Percentiles rank a stretch among this genome's conserved stretches.
phyloP scores from a whole-genome alignment of 2,329 filamentous ascomycete species.

The Sporothrix protearum region DNA sequence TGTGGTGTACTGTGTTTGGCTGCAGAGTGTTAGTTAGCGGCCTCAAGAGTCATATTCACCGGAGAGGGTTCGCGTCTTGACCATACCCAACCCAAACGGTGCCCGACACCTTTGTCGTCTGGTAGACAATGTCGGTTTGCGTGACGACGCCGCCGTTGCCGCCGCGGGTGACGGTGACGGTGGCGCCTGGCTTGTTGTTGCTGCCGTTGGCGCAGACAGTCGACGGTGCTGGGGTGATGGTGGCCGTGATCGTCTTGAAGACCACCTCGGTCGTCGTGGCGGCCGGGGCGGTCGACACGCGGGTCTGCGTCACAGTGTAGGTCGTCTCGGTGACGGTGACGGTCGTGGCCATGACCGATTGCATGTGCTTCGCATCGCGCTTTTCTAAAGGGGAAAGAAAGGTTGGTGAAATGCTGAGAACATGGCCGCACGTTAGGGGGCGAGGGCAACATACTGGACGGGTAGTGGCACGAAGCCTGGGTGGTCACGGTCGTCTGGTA shows the following conservation, averaged over 20 bases:
- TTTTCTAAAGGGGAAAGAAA: conserved; percentile 19
- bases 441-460: conserved; percentile 28
- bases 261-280: conserved; percentile 38
- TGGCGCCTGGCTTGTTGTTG: conserved; percentile 30
- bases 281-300: conserved; percentile 35
- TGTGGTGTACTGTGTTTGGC: conserved; percentile 37
- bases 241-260: conserved; percentile 34
- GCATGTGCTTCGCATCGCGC: conserved; percentile 28
- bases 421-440: too few species aligned
- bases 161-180: conserved; percentile 36
- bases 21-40: conserved; percentile 22
- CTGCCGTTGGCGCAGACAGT: conserved; percentile 36
- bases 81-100: conserved; percentile 40
- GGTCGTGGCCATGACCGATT: conserved; percentile 35
- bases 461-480: conserved; percentile 38
- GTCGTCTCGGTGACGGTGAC: conserved; percentile 40
- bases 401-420: too few species aligned
- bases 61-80: background rate
- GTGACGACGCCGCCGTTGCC: conserved; percentile 33
- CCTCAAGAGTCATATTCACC: background rate
- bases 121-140: conserved; percentile 38
- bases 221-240: conserved; percentile 35
- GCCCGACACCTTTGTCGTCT: conserved; percentile 36
- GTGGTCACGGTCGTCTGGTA: conserved; percentile 36
- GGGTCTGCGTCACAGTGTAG: conserved; percentile 37